Base-by-base conservation (phyloP, 2,329 filamentous ascomycete species). In the Ophiostoma sp. region DNA sequence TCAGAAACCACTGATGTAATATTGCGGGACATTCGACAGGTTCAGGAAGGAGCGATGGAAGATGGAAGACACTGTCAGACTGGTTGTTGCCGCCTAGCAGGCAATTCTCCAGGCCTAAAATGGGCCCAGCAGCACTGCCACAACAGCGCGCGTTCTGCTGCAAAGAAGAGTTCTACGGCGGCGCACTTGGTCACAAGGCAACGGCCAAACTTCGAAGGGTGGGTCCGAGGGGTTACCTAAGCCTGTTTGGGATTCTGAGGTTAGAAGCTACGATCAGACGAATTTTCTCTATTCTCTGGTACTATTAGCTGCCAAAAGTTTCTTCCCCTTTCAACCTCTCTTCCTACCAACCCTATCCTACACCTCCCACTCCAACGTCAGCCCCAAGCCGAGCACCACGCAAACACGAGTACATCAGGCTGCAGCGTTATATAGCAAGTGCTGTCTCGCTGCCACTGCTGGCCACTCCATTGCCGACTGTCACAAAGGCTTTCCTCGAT, bases 91-190 rank as follows among this genome's bases (percentile, higher is more conserved):
- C 27, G n/a, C 23, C 23, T 31, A 60, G 54, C 54, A 31, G 23
- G 4, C 23, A 27, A 31, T 57, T 57, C 52, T 33, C 33, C 27
- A 33, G 57, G 57, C 57, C 57, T 20, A 27, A 33, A 62, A 27
- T 62, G 57, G 57, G 7, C 57, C 57, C 57, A 13, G 20, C 11
- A 64, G 62, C 62, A 65, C 62, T 65, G 62, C 62, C 62, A 65
- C 62, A 65, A 39, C 33, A 39, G 62, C n/a, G 62, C 62, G 62
- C 62, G 62, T 65, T 65, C 62, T 39, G 17, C 33, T 23, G 20
- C 27, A 62, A 11, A 60, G 54, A 60, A 31, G 54, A 48, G 44
- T 48, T 60, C 54, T 60, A 60, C 54, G n/a, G 54, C n/a, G 13
- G 54, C n/a, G 27, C 27, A 41, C 39, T 11, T 17, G 57, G 57